A percentile compares a stretch with the other conserved stretches of the same genome.
Evolutionary conservation across 345 rosid genomes (phyloP).

Genomic region (Tarenaya hassleriana): DNA sequence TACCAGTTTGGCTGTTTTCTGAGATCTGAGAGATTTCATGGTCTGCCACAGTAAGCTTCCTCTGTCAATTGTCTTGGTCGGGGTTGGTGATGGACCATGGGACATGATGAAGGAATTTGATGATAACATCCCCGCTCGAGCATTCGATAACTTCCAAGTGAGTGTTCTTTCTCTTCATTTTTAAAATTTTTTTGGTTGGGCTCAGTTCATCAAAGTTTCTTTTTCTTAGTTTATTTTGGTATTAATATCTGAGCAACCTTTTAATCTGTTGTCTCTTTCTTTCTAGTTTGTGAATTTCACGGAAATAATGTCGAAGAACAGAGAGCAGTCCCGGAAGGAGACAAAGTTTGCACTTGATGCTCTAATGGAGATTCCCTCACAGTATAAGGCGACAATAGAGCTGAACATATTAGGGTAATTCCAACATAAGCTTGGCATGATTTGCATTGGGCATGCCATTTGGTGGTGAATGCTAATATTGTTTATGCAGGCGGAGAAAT

Average conservation of each 20-base stretch:
- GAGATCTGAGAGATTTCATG: constrained; percentile 4
- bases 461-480: background rate
- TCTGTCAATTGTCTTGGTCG: constrained; percentile 75
- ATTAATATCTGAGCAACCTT: too few species aligned
- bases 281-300: constrained; percentile 90
- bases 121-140: constrained; percentile 95
- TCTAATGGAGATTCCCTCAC: constrained; percentile 92
- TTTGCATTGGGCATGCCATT: background rate
- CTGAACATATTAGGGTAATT: constrained; percentile 71
- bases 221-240: background rate
- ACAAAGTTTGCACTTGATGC: constrained; percentile 85
- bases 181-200: too few species aligned
- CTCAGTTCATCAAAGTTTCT: background rate
- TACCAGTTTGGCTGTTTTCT: background rate
- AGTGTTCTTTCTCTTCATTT: background rate
- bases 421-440: background rate
- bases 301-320: constrained; percentile 79
- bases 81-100: constrained; percentile 99
- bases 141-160: constrained; percentile 96
- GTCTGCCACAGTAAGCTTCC: constrained; percentile 44
- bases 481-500: constrained; percentile 38
- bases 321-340: constrained; percentile 55
- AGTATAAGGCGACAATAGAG: constrained; percentile 88
- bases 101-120: constrained; percentile 96
- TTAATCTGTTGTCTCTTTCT: constrained; percentile 13